Base-by-base conservation (phyloP, 768 basidiomycete genomes). In the Lactarius vividus region DNA sequence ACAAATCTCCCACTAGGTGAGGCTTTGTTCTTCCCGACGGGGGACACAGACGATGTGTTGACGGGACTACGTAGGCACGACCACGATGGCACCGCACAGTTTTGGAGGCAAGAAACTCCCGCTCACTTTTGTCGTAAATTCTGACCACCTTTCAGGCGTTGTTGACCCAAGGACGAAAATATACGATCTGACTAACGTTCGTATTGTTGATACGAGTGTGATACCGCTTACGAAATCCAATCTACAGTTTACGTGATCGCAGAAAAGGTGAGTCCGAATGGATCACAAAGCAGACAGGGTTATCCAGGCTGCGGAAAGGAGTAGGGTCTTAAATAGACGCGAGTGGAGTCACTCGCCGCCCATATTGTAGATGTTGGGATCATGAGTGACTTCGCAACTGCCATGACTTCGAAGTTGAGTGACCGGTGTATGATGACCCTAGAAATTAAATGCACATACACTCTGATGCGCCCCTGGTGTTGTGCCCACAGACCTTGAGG, bases 201-300 rank as follows among this genome's bases (percentile, higher is more conserved):
- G 68, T 57, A 65, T 67, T 18, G 68, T 62, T 46, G 68, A 69
- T 49, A 65, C 61, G 35, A 58, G 66, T 33, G 57, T 62, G n/a
- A 67, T 69, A 54, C 65, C 68, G 33, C 68, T 69, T 28, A 69
- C 68, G n/a, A 69, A 4, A 69, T 67, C 33, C 59, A 61, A 62
- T 40, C 61, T 16, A 69, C 65, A 5, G 68, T 69, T 28, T 69
- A 66, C 46, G 68, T 65, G 33, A 61, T 69, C 15, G 68, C 65
- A 55, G 68, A 69, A n/a, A 69, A 69, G 65, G 65, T 67, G 40
- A 2, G 65, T 4, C 31, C 44, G 8, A 6, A 13, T 28, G n/a
- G n/a, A 39, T 29, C 20, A 4, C 53, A 33, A 33, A 33, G 9
- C 31, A 33, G 33, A 33, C 33, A 9, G 33, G 33, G 33, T 9